Evolutionary conservation across 2,329 filamentous ascomycete species (phyloP), one percentile per base, ranked within the genome.

Genomic region (Fusarium verrucosum): DNA sequence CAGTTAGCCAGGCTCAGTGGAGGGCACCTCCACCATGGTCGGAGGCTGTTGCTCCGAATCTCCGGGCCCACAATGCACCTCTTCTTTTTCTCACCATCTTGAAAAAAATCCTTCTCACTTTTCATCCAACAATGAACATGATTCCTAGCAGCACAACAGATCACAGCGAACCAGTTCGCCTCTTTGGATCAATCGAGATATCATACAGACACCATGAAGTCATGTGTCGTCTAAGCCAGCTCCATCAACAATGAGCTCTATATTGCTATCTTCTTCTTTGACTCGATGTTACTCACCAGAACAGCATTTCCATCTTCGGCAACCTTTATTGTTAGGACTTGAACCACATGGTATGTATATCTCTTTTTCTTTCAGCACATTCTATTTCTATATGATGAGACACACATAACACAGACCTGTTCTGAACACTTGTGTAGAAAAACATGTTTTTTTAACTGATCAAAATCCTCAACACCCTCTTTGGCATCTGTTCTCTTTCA

Each of bases 381-480:
- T 36, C 36, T 51, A 38, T 55, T 66, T 65, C 36, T 25, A 71
- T 44, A 72, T 74, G 71, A 76, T 73, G 71, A 76, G 59, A 68
- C 33, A 68, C 49, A 50, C 72, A 70, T 71, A 72, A 70, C 72
- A 75, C 72, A 73, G 73, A 75, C 74, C 73, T 76, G 73, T 75
- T 75, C 73, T 70, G 71, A 73, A 75, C 42, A 55, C 20, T 47
- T 62, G 40, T 74, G 73, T 74, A 65, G 74, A 76, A 65, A 66
- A 69, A 62, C 32, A 69, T 71, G 66, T 50, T 68, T 67, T n/a
- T 22, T 58, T 20, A 59, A 68, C 69, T 71, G 69, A 71, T 63
- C 42, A 57, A 70, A 68, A 62, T 40, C 13, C 35, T 50, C 37
- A 25, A 33, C 36, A 35, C 25, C 28, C 51, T 37, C 41, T 51